A percentile compares a stretch with the other conserved stretches of the same genome.
phyloP scores from a whole-genome alignment of 1,284 basidiomycete genomes.

The Sanghuangporus sanghuang region DNA sequence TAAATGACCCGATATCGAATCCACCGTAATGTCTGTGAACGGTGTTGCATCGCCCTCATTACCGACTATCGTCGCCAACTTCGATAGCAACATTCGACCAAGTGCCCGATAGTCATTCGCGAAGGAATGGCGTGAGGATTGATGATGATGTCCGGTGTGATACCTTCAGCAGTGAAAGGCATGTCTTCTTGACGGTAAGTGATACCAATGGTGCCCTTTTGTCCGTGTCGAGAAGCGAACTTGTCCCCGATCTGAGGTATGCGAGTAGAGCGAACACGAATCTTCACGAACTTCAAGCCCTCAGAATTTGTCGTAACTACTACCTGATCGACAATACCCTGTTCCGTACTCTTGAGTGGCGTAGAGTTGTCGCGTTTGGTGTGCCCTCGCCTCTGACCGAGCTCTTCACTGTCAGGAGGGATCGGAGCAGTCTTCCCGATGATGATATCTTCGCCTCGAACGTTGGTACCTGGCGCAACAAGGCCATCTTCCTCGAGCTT shows the following conservation, averaged over 20 bases:
- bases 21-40: constrained; percentile 97
- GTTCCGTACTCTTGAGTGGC: constrained; percentile 96
- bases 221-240: constrained; percentile 98
- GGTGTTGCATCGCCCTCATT: constrained; percentile 98
- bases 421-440: constrained; percentile 99
- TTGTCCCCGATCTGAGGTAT: constrained; percentile 98
- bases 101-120: constrained; percentile 99
- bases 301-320: constrained; percentile 95
- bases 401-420: constrained; percentile 93
- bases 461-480: constrained; percentile 93
- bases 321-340: constrained; percentile 96
- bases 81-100: constrained; percentile 98
- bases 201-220: constrained; percentile 99
- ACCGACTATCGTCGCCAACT: constrained; percentile 94
- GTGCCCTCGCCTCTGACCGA: constrained; percentile 91
- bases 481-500: constrained; percentile 96
- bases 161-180: constrained; percentile 97
- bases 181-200: constrained; percentile 99
- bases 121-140: constrained; percentile 99
- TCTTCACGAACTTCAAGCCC: constrained; percentile 98
- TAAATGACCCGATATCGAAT: constrained; percentile 84
- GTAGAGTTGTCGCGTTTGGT: constrained; percentile 94
- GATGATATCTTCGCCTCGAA: constrained; percentile 96
- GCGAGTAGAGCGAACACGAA: constrained; percentile 92
- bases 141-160: constrained; percentile 96